These are phyloP conservation scores for Xylaria palmicola DNA, from an alignment of 495 filamentous ascomycete genomes.

Conservation along the genomic window DNA sequence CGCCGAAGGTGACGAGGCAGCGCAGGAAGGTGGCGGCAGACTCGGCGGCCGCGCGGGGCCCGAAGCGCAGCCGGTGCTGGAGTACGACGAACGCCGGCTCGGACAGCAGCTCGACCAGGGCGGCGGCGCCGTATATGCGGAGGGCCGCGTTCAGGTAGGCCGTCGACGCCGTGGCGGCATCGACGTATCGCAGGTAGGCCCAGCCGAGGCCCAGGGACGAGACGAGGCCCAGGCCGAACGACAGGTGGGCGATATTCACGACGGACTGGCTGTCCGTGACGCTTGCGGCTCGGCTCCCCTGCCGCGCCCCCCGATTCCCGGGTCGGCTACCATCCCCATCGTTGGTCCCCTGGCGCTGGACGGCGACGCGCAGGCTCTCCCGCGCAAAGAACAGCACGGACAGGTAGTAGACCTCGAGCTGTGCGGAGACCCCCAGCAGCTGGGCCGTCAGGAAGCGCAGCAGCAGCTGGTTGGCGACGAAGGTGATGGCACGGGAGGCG, in stretches of 20 bases:
- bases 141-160: constrained; percentile 65
- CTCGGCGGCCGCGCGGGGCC: constrained; percentile 77
- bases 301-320: constrained; percentile 58
- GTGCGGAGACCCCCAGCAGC: constrained; percentile 78
- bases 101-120: constrained; percentile 72
- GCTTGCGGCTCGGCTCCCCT: constrained; percentile 17
- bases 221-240: constrained; percentile 65
- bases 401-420: constrained; percentile 87
- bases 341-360: constrained; percentile 67
- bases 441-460: constrained; percentile 82
- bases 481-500: constrained; percentile 79
- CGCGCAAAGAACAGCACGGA: constrained; percentile 88
- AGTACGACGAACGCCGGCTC: constrained; percentile 85
- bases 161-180: constrained; percentile 46
- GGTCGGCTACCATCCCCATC: constrained; percentile 14
- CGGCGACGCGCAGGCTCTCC: constrained; percentile 80
- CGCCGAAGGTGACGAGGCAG: constrained; percentile 68
- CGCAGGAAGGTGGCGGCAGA: constrained; percentile 71
- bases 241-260: constrained; percentile 83
- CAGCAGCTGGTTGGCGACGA: constrained; percentile 84
- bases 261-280: constrained; percentile 58
- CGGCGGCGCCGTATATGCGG: constrained; percentile 68
- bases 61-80: constrained; percentile 77
- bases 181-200: constrained; percentile 62
- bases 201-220: constrained; percentile 59